Conservation (phyloP, 1,139 yeast genomes). For the Sugiyamaella novakii region DNA sequence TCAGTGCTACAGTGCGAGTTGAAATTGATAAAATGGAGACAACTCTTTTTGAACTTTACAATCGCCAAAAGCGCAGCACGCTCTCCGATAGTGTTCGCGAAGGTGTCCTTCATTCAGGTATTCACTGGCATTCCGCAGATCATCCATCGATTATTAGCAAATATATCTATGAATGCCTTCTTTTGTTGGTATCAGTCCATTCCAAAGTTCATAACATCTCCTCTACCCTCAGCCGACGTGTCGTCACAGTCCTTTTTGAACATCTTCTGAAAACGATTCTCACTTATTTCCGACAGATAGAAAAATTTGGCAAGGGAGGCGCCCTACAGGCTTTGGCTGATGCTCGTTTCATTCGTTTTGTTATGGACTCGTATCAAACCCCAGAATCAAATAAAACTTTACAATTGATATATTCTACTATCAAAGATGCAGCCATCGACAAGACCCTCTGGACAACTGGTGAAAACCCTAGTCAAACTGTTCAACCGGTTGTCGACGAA, state of each 20-base stretch:
- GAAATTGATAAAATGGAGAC: constrained; percentile 53
- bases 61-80: constrained; percentile 52
- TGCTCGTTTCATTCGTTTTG: constrained; percentile 43
- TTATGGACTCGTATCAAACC: constrained; percentile 39
- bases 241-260: constrained; percentile 51
- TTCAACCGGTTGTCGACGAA: constrained; percentile 31
- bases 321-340: constrained; percentile 46
- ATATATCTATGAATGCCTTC: constrained; percentile 55
- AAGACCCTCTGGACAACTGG: constrained; percentile 33
- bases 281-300: constrained; percentile 48
- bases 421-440: constrained; percentile 34
- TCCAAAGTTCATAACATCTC: constrained; percentile 54
- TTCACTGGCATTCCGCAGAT: constrained; percentile 49
- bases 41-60: constrained; percentile 54
- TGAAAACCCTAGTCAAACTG: constrained; percentile 35
- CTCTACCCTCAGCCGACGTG: constrained; percentile 48
- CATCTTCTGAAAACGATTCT: constrained; percentile 50
- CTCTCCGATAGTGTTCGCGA: constrained; percentile 50
- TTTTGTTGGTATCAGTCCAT: constrained; percentile 56
- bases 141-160: constrained; percentile 44
- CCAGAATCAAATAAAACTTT: constrained; percentile 38
- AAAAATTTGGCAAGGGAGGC: constrained; percentile 43
- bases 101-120: constrained; percentile 48
- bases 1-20: constrained; percentile 47
- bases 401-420: constrained; percentile 37